Evolutionary conservation across 2,329 filamentous ascomycete genomes (phyloP), one percentile per base, ranked within the genome.

Genomic region (Septoria linicola): DNA sequence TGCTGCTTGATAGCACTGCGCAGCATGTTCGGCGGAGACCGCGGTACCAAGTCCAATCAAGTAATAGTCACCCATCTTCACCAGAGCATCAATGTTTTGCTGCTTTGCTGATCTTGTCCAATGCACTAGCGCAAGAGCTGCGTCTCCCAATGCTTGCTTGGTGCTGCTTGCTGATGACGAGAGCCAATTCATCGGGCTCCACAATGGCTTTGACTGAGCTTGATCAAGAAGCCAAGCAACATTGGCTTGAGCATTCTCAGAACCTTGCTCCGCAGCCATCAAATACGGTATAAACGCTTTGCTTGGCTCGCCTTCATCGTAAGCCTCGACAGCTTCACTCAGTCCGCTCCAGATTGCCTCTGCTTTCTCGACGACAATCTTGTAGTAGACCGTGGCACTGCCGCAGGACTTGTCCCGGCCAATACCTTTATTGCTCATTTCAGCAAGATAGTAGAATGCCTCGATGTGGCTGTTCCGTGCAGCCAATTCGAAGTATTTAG

Each of bases 31-130:
- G 14, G 87, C 74, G 59, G 95, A 87, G 0, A 75, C 63, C 6
- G 55, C 14, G 3, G 62, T 60, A 30, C 92, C 92, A 19, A 91
- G 80, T 5, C 93, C 93, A 49, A 82, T 73, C 25, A 95, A 83
- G 69, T 99, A 97, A 71, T 97, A 97, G 72, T 99, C 95, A 32
- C 93, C 93, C 87, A 97, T 96, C 73, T 99, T 99, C 59, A 99
- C 88, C 57, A 96, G 79, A 0, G 91, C 88, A 71, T 99, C 93
- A 39, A 95, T 86, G 60, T 99, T 99, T 40, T 85, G 81, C 68
- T 99, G 95, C 59, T 89, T 88, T 2, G 93, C 90, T 8, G 92
- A 96, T 30, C 93, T 84, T 0, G 92, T 96, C 89, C 91, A 99
- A 72, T 96, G 93, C 30, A 95, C 85, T 42, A 99, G 78, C 1